Evolutionary conservation across 139 green algal species (phyloP).

Genomic region (Coelastrella sp.): DNA sequence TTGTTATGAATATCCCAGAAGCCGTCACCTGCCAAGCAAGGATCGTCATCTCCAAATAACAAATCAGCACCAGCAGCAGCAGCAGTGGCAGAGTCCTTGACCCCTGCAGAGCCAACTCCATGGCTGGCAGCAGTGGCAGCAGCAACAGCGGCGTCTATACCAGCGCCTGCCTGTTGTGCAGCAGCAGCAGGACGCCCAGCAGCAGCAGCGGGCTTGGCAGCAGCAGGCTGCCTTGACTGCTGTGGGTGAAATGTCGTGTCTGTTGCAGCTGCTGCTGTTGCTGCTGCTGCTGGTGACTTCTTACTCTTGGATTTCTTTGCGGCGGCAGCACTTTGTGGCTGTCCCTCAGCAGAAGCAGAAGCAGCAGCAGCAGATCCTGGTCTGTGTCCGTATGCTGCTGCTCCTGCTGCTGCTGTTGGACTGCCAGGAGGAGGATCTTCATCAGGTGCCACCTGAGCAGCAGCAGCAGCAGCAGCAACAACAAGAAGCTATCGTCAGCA

Average conservation of each 20-base stretch:
- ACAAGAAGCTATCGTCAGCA: background rate
- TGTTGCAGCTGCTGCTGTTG: background rate
- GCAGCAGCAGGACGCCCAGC: background rate
- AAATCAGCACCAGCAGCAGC: background rate
- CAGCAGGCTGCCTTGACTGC: background rate
- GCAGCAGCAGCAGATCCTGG: constrained; percentile 1
- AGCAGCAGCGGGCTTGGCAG: background rate
- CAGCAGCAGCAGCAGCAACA: background rate
- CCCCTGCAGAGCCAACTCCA: background rate
- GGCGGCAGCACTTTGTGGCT: background rate
- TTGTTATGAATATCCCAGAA: background rate
- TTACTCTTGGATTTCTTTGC: background rate
- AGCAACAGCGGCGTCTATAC: background rate
- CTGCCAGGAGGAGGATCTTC: constrained; percentile 2
- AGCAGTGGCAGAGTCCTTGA: background rate
- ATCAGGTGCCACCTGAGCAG: constrained; percentile 18
- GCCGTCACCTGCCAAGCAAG: constrained; percentile 25
- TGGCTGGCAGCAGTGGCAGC: constrained; percentile 19
- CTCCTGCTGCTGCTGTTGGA: constrained; percentile 28
- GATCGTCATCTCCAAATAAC: constrained; percentile 14
- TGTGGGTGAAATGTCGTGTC: background rate
- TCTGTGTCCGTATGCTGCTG: constrained; percentile 15
- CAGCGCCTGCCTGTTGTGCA: background rate
- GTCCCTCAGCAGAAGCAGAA: background rate
- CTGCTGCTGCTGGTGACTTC: background rate